These are phyloP conservation scores for Dactylella cylindrospora DNA, from an alignment of 2,329 filamentous ascomycete species.

Conservation along the genomic window DNA sequence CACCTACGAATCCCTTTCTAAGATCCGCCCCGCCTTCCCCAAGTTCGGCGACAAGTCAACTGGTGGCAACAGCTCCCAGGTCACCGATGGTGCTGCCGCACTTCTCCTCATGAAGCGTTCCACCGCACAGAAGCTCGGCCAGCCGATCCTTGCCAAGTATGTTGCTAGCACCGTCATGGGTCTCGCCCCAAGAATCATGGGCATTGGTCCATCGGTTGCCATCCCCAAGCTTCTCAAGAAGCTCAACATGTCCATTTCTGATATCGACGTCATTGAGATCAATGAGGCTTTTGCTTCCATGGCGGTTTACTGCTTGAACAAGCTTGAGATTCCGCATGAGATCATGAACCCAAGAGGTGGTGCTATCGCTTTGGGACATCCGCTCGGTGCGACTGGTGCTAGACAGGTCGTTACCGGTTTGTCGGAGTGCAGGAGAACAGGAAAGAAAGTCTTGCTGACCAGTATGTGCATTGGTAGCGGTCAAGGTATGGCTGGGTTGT, in stretches of 20 bases:
- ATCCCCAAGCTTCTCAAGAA: conserved; percentile 81
- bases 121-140: conserved; percentile 78
- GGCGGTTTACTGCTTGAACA: conserved; percentile 88
- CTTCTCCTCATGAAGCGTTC: conserved; percentile 92
- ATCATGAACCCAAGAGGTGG: conserved; percentile 83
- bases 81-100: conserved; percentile 90
- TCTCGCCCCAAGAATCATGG: conserved; percentile 92
- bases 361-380: conserved; percentile 80
- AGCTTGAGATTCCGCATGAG: conserved; percentile 67
- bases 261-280: conserved; percentile 87
- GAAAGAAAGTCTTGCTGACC: conserved; percentile 88
- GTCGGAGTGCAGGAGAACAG: conserved; percentile 77
- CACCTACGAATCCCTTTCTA: conserved; percentile 75
- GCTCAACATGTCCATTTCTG: conserved; percentile 73
- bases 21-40: conserved; percentile 87
- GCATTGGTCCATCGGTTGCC: conserved; percentile 75
- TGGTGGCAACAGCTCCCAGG: conserved; percentile 89
- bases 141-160: conserved; percentile 93
- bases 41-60: conserved; percentile 84
- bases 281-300: conserved; percentile 98
- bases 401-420: conserved; percentile 86
- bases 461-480: conserved; percentile 82
- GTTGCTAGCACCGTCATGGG: conserved; percentile 88
- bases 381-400: conserved; percentile 74
- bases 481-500: conserved; percentile 68